Base-by-base conservation (phyloP, 163 green algal species). In the Trebouxiophyceae sp. region DNA sequence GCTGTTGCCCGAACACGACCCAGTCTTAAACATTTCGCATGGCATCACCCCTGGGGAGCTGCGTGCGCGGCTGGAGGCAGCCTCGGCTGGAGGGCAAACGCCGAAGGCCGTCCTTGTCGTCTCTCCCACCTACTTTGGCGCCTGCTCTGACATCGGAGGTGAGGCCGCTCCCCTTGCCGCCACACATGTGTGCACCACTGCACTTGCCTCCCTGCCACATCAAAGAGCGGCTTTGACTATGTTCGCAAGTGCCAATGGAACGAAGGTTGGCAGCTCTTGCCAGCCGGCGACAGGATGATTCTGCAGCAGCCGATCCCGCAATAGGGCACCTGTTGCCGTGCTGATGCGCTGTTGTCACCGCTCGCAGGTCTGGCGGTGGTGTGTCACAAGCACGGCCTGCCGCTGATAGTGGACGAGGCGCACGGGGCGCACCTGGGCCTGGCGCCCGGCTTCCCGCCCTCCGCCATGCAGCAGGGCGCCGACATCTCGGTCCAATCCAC, bases 371-470 rank as follows among this genome's bases (percentile, higher is more conserved):
- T 96, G 33, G 81, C 80, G 0, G 20, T 32, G 0, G 68, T 91
- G 5, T 96, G 87, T 67, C 86, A 90, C 60, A 31, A 23, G 0
- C 33, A 74, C 28, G 77, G 71, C 2, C 76, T 88, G 61, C 78
- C 85, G 0, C 75, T 97, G 44, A 73, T 97, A 20, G 91, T 97
- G 50, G 91, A 97, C 72, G 91, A 97, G 47, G 92, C 91, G 0
- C 92, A 97, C 68, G 92, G 91, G 8, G 84, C 73, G 0, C 91
- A 97, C 76, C 81, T 96, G 50, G 62, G 56, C 23, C 78, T 89
- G 47, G 63, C 85, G 58, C 66, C 63, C 4, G 31, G 33, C 57
- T 79, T 89, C 54, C 69, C 70, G 4, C 30, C 30, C 28, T 62
- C 56, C 5, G 69, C 78, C 27, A 59, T 81, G 56, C 6, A 28